Evolutionary conservation across 768 basidiomycete species (phyloP), one percentile per base, ranked within the genome.

Genomic region (Tricholoma saponaceum): DNA sequence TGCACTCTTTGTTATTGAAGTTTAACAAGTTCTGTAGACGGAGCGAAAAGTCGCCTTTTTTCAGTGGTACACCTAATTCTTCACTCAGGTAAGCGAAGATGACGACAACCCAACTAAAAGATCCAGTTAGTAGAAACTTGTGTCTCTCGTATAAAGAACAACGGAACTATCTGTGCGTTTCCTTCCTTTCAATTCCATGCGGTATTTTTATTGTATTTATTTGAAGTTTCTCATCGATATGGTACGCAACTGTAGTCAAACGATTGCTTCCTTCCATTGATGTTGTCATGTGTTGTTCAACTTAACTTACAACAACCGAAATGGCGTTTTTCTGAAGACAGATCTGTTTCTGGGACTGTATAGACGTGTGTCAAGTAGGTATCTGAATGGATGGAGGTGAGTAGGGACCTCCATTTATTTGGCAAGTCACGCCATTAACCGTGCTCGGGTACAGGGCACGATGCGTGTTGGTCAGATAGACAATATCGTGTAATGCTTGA

Each of bases 311-410:
- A n/a, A n/a, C n/a, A n/a, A n/a, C n/a, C n/a, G n/a, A n/a, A n/a
- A 22, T 6, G 7, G 52, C 14, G 14, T 1, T 2, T 61, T 54
- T 28, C 57, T 60, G 37, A 25, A 44, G n/a, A 52, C 47, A 4
- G 62, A 63, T 22, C 51, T 8, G 37, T 9, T 32, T 23, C 35
- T 28, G 16, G 62, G 61, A 41, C 23, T 49, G 6, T 1, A 28
- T 1, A 51, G 46, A 23, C 44, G 49, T 30, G 26, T 2, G 51
- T 60, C n/a, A 43, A n/a, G 13, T 62, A 46, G 35, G 43, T 32
- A 13, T 35, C 18, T 3, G 39, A 55, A 37, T 66, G 57, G 28
- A 61, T 62, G 59, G 47, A 57, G 58, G 64, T 64, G 32, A 49
- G 53, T 51, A n/a, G n/a, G n/a, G n/a, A n/a, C 16, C 20, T 35